Conservation (phyloP, 768 basidiomycete genomes). For the Lactarius hengduanensis region DNA sequence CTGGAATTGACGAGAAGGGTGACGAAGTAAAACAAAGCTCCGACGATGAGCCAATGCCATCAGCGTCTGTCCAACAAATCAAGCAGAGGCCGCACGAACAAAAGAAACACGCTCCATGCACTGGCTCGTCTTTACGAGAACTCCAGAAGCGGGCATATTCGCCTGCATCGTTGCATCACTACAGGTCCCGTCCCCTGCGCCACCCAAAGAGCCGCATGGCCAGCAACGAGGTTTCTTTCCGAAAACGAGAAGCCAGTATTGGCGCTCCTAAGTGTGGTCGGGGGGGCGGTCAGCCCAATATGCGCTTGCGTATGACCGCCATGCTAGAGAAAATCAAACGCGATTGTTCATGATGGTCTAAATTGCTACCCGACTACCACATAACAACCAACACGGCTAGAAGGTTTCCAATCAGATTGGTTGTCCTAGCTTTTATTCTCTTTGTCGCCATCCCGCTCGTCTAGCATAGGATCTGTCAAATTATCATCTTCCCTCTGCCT, state of each 20-base stretch:
- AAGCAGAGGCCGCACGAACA: background rate
- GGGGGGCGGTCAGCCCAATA: slow-evolving; percentile 59
- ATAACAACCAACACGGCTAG: background rate
- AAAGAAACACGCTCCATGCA: slow-evolving; percentile 4
- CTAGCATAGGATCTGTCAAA: slow-evolving; percentile 21
- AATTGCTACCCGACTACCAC: background rate
- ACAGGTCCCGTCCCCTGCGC: slow-evolving; percentile 47
- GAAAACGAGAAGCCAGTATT: slow-evolving; percentile 33
- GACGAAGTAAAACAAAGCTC: slow-evolving; percentile 20
- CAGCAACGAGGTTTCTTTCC: slow-evolving; percentile 23
- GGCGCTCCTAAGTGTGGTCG: slow-evolving; percentile 36
- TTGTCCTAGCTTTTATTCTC: slow-evolving; percentile 44
- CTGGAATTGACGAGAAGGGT: slow-evolving; percentile 28
- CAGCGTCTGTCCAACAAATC: background rate
- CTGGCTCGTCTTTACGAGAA: slow-evolving; percentile 49
- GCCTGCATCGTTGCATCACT: slow-evolving; percentile 53
- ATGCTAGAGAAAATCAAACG: slow-evolving; percentile 85
- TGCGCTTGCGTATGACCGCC: slow-evolving; percentile 85
- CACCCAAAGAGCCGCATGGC: slow-evolving; percentile 32
- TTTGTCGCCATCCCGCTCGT: slow-evolving; percentile 50
- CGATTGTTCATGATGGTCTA: slow-evolving; percentile 40
- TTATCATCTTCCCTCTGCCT: slow-evolving; percentile 26
- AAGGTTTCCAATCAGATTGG: slow-evolving; percentile 4
- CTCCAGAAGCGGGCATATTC: slow-evolving; percentile 64
- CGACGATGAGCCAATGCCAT: background rate